Evolutionary conservation across 2,329 filamentous ascomycete genomes (phyloP).

Genomic region (Rhinocladiella mackenziei): DNA sequence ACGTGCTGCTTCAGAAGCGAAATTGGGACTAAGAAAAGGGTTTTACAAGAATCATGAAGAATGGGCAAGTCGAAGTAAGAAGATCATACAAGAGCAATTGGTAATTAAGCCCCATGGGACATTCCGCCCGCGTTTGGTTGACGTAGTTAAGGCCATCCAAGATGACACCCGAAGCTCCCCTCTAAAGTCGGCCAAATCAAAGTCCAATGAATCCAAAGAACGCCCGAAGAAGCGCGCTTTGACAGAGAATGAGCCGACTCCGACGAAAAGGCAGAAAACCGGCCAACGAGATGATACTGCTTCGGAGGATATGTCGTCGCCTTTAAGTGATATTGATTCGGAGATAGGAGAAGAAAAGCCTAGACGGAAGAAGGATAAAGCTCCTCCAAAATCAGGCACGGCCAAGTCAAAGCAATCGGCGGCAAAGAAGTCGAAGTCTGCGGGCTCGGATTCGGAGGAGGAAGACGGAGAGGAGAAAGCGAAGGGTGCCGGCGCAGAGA

Average conservation of each 20-base stretch:
- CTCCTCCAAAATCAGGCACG: conserved; percentile 2
- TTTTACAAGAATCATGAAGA: conserved; percentile 52
- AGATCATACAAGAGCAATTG: conserved; percentile 52
- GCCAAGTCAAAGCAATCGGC: conserved; percentile 25
- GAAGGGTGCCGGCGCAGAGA: conserved; percentile 6
- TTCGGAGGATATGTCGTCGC: conserved; percentile 24
- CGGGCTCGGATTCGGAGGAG: conserved; percentile 11
- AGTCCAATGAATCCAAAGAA: conserved; percentile 1
- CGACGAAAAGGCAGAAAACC: conserved; percentile 22
- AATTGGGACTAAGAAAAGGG: conserved; percentile 49
- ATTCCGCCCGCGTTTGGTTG: conserved; percentile 5
- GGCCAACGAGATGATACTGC: conserved; percentile 8
- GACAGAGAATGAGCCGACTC: conserved; percentile 10
- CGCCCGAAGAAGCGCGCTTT: conserved; percentile 20
- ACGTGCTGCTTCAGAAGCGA: conserved; percentile 50
- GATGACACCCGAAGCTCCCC: conserved; percentile 28
- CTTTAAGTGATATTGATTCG: conserved; percentile 15
- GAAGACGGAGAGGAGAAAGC: conserved; percentile 14
- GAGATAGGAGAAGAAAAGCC: conserved; percentile 12
- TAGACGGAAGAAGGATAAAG: conserved; percentile 2
- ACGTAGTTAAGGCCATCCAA: conserved; percentile 33
- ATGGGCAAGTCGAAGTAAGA: conserved; percentile 56
- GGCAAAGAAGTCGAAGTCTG: conserved; percentile 15
- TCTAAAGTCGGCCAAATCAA: conserved; percentile 6
- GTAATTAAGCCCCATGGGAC: conserved; percentile 35